Conservation (phyloP, 371 early-diverging fungal genomes). For the Umbelopsis sp. region DNA sequence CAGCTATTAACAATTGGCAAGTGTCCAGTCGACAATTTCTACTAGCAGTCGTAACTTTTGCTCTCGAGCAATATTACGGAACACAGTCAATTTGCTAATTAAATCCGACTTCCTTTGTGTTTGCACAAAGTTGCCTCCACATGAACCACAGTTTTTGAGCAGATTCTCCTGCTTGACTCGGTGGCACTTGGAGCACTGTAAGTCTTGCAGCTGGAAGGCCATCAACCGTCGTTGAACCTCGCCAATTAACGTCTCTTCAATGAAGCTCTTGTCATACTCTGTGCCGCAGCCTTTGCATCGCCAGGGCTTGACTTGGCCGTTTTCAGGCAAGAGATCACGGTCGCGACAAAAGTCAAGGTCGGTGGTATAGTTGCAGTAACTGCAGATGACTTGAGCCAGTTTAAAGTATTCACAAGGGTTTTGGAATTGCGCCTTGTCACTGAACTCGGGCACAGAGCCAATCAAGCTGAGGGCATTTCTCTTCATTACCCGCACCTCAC, state of each 20-base stretch:
- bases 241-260: constrained; percentile 80
- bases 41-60: constrained; percentile 58
- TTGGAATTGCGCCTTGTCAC: constrained; percentile 69
- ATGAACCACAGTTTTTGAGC: constrained; percentile 54
- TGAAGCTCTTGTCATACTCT: constrained; percentile 71
- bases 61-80: constrained; percentile 67
- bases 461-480: constrained; percentile 77
- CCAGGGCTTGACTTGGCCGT: constrained; percentile 46
- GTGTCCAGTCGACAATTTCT: constrained; percentile 60
- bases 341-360: constrained; percentile 94
- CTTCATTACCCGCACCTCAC: constrained; percentile 69
- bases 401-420: constrained; percentile 81
- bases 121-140: constrained; percentile 60
- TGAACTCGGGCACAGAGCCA: constrained; percentile 78
- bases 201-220: constrained; percentile 86
- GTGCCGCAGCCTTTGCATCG: constrained; percentile 71
- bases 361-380: constrained; percentile 77
- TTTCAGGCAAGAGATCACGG: constrained; percentile 61
- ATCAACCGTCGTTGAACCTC: constrained; percentile 64
- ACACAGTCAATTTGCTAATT: constrained; percentile 58
- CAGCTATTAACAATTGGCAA: constrained; percentile 20
- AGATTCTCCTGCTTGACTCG: constrained; percentile 79
- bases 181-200: constrained; percentile 82
- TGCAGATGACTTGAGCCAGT: constrained; percentile 85
- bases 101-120: constrained; percentile 52